Evolutionary conservation across 1,139 yeast species (phyloP), one percentile per base, ranked within the genome.

Genomic region (Ogataea hybrid): DNA sequence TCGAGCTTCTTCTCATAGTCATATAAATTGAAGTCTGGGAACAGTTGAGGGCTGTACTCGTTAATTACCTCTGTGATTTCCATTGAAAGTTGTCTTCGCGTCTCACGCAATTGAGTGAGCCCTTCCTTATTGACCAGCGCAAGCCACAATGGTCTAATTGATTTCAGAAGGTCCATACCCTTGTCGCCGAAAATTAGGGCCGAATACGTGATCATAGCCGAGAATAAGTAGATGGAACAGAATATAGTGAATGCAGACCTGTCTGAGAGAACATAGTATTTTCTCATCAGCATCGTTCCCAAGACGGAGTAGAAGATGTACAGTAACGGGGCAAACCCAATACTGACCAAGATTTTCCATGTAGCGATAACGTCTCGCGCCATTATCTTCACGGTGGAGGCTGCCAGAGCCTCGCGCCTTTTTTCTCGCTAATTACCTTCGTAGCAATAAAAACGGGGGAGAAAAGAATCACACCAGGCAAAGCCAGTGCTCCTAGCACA

Each of bases 351-450:
- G 33, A 92, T 81, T 63, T 92, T 92, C 98, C 98, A 89, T 2
- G 97, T 89, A 1, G 97, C 96, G 46, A 89, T 74, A 21, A 92
- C 97, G 63, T 92, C 98, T 46, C 83, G 82, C 20, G 96, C 98
- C 56, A 81, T 79, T 50, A 92, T 83, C 62, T 92, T 92, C 25
- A 92, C 98, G 1, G 88, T 76, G 0, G 97, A 88, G 6, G 77
- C 82, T n/a, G 89, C 90, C 42, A 92, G 70, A 0, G 97, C 98
- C 46, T 80, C 78, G 43, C 65, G 70, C 25, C 94, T 89, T 63
- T 89, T 89, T 72, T 70, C 37, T 68, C 71, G 1, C 97, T 85
- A 35, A 87, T 84, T 35, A 66, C 59, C 55, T 84, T 83, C 11
- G 95, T 81, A n/a, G 85, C 74, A 35, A 86, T 65, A 57, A 90